These are phyloP conservation scores for Aspergillus tamarii DNA, from an alignment of 2,329 filamentous ascomycete genomes.

Conservation along the genomic window DNA sequence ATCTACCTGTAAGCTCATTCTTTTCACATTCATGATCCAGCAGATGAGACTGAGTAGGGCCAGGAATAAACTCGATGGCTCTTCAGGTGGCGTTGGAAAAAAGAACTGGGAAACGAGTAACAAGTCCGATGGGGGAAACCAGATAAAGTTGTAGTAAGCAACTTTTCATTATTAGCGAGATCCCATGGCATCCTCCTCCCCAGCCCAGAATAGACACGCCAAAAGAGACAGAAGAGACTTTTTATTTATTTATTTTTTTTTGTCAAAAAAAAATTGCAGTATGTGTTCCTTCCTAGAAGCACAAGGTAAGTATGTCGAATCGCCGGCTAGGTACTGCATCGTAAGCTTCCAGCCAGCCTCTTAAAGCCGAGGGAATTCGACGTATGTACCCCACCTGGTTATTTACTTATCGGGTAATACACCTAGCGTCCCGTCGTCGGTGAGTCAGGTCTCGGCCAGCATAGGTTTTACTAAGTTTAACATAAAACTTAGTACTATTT, in stretches of 20 bases:
- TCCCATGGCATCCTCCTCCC: not conserved
- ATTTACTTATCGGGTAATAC: not conserved
- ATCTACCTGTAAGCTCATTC: not conserved
- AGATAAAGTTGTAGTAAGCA: not conserved
- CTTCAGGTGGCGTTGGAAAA: not conserved
- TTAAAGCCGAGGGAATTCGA: not conserved
- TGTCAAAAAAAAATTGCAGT: too few species aligned
- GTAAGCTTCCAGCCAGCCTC: not conserved
- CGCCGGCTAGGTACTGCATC: not conserved
- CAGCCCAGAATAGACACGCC: too few species aligned
- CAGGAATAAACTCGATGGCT: not conserved
- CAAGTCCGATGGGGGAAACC: not conserved
- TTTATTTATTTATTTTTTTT: too few species aligned
- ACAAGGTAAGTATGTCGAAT: conserved; percentile 6
- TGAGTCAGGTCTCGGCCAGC: not conserved
- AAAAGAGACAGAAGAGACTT: not conserved
- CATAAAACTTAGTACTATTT: not conserved
- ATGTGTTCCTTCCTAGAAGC: not conserved
- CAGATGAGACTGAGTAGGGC: not conserved
- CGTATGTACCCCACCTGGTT: not conserved
- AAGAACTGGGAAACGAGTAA: not conserved
- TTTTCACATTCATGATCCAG: not conserved
- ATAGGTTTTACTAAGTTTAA: not conserved
- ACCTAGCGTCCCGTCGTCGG: not conserved
- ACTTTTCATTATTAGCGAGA: too few species aligned